Evolutionary conservation across 148 eudicot species (phyloP), one percentile per base, ranked within the genome.

Genomic region (Chenopodium berlandieri): DNA sequence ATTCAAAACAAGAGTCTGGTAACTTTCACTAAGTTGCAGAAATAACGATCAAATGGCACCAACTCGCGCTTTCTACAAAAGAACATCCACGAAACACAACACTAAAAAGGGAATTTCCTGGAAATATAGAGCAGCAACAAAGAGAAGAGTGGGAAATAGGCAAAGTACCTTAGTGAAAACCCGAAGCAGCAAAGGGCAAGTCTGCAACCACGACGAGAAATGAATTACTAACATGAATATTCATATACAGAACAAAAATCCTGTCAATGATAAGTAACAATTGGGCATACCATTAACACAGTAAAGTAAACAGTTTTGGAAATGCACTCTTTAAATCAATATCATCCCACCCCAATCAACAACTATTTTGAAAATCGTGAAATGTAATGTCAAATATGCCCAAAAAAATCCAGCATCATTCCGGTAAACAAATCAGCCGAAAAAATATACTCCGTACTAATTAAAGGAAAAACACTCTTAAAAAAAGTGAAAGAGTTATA

Each of bases 101-200:
- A 25, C 76, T n/a, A 9, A 23, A 54, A 75, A 31, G 34, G 64
- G 11, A 16, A 73, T 62, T 62, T 58, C 52, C 71, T 37, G 44
- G 4, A 31, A 12, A 46, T 13, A 47, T 10, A 44, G 19, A 73
- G 46, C 48, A 48, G 22, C 48, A 31, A 74, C n/a, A 50, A 64
- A 27, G 75, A 70, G 1, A 30, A 30, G 27, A 19, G 22, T 44
- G 46, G 74, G 31, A 58, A 16, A 11, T n/a, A 46, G 63, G 78
- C 69, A 78, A 16, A 82, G 44, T 82, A 87, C 89, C 89, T 87
- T 82, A 54, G 89, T 73, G 81, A 87, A 87, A 69, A 79, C 83
- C 23, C 85, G 87, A 67, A 87, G 74, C 83, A 87, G 65, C 77
- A 84, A 68, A 4, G 89, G 87, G 68, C 89, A 84, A 71, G 87